Conservation (phyloP, 305 asterid species). For the Fraxinus ornus region DNA sequence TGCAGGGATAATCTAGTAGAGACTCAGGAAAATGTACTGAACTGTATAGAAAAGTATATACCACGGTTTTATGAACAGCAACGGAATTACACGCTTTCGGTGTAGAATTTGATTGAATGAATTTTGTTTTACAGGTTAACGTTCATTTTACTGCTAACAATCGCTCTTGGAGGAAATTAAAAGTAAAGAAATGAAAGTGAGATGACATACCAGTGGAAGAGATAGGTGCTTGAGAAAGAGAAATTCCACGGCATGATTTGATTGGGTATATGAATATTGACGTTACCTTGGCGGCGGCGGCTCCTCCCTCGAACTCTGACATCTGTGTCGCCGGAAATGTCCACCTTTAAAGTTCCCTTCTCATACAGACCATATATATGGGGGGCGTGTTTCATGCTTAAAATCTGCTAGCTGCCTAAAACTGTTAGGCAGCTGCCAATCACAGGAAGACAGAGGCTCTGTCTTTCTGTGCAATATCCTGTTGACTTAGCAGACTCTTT, state of each 20-base stretch:
- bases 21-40: not conserved
- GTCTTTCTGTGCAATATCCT: too few relatives aligned
- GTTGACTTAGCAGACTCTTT: too few relatives aligned
- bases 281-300: constrained; percentile 32
- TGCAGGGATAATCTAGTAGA: not conserved
- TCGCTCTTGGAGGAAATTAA: not conserved
- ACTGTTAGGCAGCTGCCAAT: too few relatives aligned
- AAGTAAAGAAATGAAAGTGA: not conserved
- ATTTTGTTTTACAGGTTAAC: not conserved
- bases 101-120: not conserved
- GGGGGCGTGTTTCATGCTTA: too few relatives aligned
- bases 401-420: too few relatives aligned
- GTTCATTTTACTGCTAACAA: not conserved
- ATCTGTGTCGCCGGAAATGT: constrained; percentile 5
- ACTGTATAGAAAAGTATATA: not conserved
- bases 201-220: constrained; percentile 52
- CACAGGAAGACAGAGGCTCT: too few relatives aligned
- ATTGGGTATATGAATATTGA: constrained; percentile 69
- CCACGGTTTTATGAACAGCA: not conserved
- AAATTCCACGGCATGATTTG: constrained; percentile 80
- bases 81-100: not conserved
- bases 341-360: not conserved
- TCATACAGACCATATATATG: not conserved
- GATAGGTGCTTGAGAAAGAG: constrained; percentile 60
- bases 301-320: constrained; percentile 22